Base-by-base conservation (phyloP, 2,329 filamentous ascomycete species). In the Penicillium sp. region DNA sequence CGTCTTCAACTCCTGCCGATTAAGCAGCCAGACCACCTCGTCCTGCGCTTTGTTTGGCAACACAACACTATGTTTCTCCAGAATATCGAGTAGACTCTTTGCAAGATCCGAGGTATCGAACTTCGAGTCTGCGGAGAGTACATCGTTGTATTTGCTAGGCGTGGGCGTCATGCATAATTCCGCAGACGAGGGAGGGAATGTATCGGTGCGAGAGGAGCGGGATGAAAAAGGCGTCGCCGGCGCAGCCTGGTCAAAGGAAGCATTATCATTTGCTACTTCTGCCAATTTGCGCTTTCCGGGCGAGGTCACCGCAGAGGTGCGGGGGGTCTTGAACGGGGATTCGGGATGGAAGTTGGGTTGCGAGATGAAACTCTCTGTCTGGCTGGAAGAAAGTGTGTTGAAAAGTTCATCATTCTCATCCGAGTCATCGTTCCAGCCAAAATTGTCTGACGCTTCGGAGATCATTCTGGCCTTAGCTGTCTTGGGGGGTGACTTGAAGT, bases 1-100 rank as follows among this genome's bases (percentile, higher is more conserved):
- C 0, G 80, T 78, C 49, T 79, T 80, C 49, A 85, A 72, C 16
- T 83, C 81, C 60, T 89, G 79, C 42, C 74, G 80, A 35, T 79
- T 76, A 32, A 90, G 74, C 8, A 82, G 59, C 12, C 63, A 63
- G 3, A 72, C 63, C 3, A 79, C 47, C 18, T 75, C 70, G 3
- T 72, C 67, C 34, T 66, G 69, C 2, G 72, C 71, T 10, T 60
- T 54, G 10, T 67, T 64, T 6, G 72, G 63, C 10, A 79, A 48
- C 2, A 66, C 62, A 23, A 72, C 65, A 34, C 62, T 51, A 51
- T 76, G 65, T 7, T 64, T 62, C 6, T 75, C 68, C 16, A 79
- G 61, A 2, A 75, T 65, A 4, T 57, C 59, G 4, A 55, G 74
- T 56, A 15, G 68, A 67, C 27, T 67, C 49, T 54, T 56, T 2